Base-by-base conservation (phyloP, 2,329 filamentous ascomycete genomes). In the Akanthomyces dipterigenus region DNA sequence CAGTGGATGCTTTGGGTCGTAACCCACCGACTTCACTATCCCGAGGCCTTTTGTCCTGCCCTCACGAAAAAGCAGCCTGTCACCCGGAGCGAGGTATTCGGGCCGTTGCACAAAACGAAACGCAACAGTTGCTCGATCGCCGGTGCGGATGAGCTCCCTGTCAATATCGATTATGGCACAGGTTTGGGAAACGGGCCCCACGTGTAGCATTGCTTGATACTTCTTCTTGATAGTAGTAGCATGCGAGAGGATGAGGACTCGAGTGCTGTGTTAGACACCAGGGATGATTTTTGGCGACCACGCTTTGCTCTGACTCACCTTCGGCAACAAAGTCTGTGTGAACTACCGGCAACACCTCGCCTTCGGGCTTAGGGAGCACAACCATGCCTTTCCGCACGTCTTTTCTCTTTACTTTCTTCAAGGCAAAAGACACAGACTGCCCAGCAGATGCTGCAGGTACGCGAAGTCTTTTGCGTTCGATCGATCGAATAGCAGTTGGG, bases 381-480 rank as follows among this genome's bases (percentile, higher is more conserved):
- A 99, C 95, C 93, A 98, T 98, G 34, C 95, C 95, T 78, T 99
- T 99, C 14, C 95, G 84, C 0, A 99, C 93, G 66, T 98, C 93
- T 73, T 93, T 96, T 46, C 93, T 82, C 54, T 92, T 86, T 3
- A 98, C 83, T 64, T 92, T 88, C 66, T 95, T 93, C 58, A 99
- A 74, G 0, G 95, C 93, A 70, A 99, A 96, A 9, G 90, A 95
- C 0, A 91, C 95, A 31, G 90, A 96, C 75, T 99, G 95, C 0
- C 95, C 95, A 0, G 95, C 95, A 14, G 89, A 90, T 38, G 91
- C 93, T 1, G 88, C 91, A 0, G 92, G 91, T 0, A 97, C 93
- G 26, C 85, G 82, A 66, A 98, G 93, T 22, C 95, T 85, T 80
- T 98, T 98, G 20, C 95, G 86, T 76, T 99, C 93, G 67, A 99